Conservation (phyloP, 176 grass and related monocot genomes). For the Stipa capillata region DNA sequence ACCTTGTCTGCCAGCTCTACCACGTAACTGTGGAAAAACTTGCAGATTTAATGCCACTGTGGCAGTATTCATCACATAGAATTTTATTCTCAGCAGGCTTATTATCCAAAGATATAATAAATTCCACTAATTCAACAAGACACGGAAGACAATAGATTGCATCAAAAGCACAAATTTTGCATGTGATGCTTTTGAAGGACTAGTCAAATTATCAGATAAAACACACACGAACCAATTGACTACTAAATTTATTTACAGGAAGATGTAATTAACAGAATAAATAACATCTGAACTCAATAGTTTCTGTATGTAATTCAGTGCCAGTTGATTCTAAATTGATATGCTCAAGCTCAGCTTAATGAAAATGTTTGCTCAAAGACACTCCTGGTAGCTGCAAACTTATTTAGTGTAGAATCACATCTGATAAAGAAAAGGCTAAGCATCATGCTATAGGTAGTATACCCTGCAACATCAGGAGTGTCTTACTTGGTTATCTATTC, state of each 20-base stretch:
- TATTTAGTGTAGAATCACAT: neutral
- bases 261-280: constrained; percentile 7
- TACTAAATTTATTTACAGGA: neutral
- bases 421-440: neutral
- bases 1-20: constrained; percentile 96
- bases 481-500: constrained; percentile 98
- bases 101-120: neutral
- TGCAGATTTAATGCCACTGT: constrained; percentile 1
- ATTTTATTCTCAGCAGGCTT: neutral
- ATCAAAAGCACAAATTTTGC: neutral
- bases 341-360: neutral
- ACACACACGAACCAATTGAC: too few species aligned
- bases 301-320: neutral
- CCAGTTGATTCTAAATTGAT: constrained; percentile 1
- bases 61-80: neutral
- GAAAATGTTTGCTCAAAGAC: neutral
- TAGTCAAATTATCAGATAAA: neutral
- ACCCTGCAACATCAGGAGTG: neutral
- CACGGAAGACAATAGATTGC: neutral
- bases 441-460: neutral
- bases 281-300: neutral
- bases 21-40: constrained; percentile 49
- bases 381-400: neutral
- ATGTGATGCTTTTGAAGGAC: neutral
- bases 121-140: neutral